phyloP scores from a whole-genome alignment of 2,329 filamentous ascomycete genomes.

The Kalmusia sp. region DNA sequence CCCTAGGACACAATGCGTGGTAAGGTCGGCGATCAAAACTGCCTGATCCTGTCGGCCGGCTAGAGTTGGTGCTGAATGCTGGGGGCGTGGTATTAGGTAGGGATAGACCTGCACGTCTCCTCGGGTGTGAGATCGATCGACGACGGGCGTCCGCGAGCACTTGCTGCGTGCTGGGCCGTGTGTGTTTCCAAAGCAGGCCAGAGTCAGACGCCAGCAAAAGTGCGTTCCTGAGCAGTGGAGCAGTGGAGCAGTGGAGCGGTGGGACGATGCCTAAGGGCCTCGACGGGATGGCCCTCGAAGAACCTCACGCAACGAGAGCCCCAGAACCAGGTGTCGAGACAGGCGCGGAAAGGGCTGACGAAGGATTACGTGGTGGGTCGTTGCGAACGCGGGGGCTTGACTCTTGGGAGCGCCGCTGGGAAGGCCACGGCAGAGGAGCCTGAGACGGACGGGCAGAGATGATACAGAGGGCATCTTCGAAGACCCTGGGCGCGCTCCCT shows the following conservation, averaged over 20 bases:
- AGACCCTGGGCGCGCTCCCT: constrained; percentile 26
- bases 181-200: constrained; percentile 10
- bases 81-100: constrained; percentile 16
- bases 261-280: constrained; percentile 1
- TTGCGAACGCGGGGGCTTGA: constrained; percentile 17
- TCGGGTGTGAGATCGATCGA: constrained; percentile 39
- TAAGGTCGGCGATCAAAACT: constrained; percentile 19
- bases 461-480: constrained; percentile 35
- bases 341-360: constrained; percentile 29
- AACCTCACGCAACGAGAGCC: constrained; percentile 14
- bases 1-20: constrained; percentile 6
- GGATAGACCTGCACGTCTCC: constrained; percentile 22
- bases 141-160: constrained; percentile 29
- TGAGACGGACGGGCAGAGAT: constrained; percentile 33
- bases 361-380: constrained; percentile 36
- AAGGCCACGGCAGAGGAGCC: constrained; percentile 21
- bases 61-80: constrained; percentile 13
- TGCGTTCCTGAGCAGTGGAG: constrained; percentile 13
- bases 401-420: constrained; percentile 10
- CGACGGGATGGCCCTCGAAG: constrained; percentile 2
- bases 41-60: constrained; percentile 12
- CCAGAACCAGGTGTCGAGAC: constrained; percentile 27
- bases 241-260: constrained; percentile 7
- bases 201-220: constrained; percentile 1
- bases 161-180: constrained; percentile 29